Evolutionary conservation across 2,329 filamentous ascomycete genomes (phyloP).

Genomic region (Paraconiothyrium sp.): DNA sequence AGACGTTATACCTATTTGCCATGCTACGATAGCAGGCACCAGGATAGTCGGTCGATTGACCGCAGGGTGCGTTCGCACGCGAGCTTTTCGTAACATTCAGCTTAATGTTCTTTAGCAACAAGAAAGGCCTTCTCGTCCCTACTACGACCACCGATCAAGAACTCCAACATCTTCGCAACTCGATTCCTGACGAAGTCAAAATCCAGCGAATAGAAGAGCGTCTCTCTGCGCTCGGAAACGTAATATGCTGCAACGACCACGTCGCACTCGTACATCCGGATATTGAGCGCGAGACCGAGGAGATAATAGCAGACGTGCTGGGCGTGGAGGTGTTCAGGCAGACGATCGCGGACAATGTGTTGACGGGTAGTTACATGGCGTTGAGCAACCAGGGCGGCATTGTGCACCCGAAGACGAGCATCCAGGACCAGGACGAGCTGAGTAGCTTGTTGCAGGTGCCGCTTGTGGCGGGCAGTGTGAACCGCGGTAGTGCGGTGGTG

Average conservation of each 20-base stretch:
- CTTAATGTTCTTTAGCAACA: constrained; percentile 70
- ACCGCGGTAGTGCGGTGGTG: constrained; percentile 92
- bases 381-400: constrained; percentile 95
- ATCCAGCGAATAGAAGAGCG: constrained; percentile 98
- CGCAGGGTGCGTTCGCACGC: constrained; percentile 71
- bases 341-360: constrained; percentile 95
- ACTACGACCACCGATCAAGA: constrained; percentile 98
- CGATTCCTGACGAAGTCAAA: constrained; percentile 87
- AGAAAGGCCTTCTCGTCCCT: constrained; percentile 94
- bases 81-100: neutral
- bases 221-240: constrained; percentile 93
- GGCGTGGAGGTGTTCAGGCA: constrained; percentile 91
- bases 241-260: constrained; percentile 96
- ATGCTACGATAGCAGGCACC: constrained; percentile 95
- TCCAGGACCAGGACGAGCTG: constrained; percentile 98
- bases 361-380: constrained; percentile 96
- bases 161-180: constrained; percentile 95
- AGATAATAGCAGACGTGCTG: constrained; percentile 95
- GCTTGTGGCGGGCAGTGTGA: constrained; percentile 91
- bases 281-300: constrained; percentile 95
- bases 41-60: constrained; percentile 96
- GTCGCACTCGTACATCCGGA: constrained; percentile 97
- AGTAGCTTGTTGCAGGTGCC: constrained; percentile 93
- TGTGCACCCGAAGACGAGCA: constrained; percentile 95
- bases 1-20: constrained; percentile 96